Percentiles rank a stretch among this genome's conserved stretches.
These are phyloP conservation scores for Colletotrichum siamense DNA, from an alignment of 2,329 filamentous ascomycete species.

Conservation along the genomic window DNA sequence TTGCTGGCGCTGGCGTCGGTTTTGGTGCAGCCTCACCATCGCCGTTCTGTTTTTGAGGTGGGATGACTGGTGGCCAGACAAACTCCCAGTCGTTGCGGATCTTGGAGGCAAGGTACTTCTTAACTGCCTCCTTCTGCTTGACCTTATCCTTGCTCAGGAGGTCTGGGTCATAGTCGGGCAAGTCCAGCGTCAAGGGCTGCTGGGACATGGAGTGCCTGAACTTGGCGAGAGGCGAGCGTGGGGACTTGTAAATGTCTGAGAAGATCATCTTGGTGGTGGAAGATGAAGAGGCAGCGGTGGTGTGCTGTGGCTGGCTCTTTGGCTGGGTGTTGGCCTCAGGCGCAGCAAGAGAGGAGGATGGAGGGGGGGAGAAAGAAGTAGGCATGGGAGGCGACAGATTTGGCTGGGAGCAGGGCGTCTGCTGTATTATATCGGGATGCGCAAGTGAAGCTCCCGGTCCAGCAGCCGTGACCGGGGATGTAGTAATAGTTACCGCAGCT, in stretches of 20 bases:
- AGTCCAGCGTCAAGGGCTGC: slow-evolving; percentile 30
- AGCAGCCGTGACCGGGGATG: not conserved
- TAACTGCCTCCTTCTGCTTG: slow-evolving; percentile 69
- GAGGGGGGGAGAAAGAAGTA: not conserved
- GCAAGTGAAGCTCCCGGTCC: slow-evolving; percentile 15
- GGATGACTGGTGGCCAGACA: slow-evolving; percentile 52
- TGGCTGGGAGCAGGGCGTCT: not conserved
- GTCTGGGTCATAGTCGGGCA: slow-evolving; percentile 61
- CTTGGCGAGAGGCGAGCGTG: slow-evolving; percentile 58
- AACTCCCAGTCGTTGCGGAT: slow-evolving; percentile 68
- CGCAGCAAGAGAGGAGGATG: not conserved
- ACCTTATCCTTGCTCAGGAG: slow-evolving; percentile 66
- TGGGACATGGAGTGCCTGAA: slow-evolving; percentile 43
- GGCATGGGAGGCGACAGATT: not conserved
- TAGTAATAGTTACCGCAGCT: not conserved
- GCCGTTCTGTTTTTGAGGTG: not conserved
- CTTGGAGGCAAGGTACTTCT: slow-evolving; percentile 57
- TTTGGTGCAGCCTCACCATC: not conserved
- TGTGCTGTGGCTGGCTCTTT: not conserved
- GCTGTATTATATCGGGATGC: slow-evolving; percentile 6
- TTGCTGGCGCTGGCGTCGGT: not conserved
- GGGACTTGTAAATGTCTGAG: slow-evolving; percentile 63
- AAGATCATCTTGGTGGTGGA: slow-evolving; percentile 56
- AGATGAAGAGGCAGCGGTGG: slow-evolving; percentile 4
- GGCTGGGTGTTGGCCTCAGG: slow-evolving; percentile 4